Base-by-base conservation (phyloP, 371 early-diverging fungal species). In the Smittium mucronatum region DNA sequence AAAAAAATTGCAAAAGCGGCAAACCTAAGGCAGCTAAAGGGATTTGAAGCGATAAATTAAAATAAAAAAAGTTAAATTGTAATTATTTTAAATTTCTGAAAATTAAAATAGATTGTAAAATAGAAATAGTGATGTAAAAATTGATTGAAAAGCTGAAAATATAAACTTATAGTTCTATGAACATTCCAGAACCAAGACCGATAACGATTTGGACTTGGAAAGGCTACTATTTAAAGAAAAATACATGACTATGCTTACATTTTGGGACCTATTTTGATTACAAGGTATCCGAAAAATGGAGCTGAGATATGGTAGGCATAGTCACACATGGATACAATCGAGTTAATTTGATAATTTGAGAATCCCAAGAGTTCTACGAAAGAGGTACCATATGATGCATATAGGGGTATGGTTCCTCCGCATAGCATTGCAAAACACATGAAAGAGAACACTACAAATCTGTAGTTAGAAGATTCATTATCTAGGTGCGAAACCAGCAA, bases 341-440 rank as follows among this genome's bases (percentile, higher is more conserved):
- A 47, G 70, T 81, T 83, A 25, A 78, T 78, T 66, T 83, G 74
- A 36, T 81, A 81, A 57, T 81, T 80, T 17, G 78, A 76, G 58
- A 81, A 81, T 2, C 80, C 79, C 58, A 78, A 73, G 0, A 74
- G 63, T 59, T 74, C 75, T 70, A 69, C 70, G 73, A 81, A 78
- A 31, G 76, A 75, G 32, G 82, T 80, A 2, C 81, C 78, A 72
- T 85, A 85, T 1, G 82, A 78, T 34, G 80, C 76, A 71, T 81
- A 85, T 30, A 85, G 75, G 69, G 82, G 83, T 2, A 82, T 78
- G 2, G 85, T 85, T 57, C 85, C 85, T 25, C 82, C 83, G 64
- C 81, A 76, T 17, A 80, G 70, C 80, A 80, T 78, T 26, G 75
- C 74, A 47, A 75, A 31, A 64, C 80, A 80, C 15, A 71, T 72